Percentiles rank a stretch among this genome's conserved stretches.
phyloP scores from a whole-genome alignment of 257 asterid species.

The Ajuga chamaepitys region DNA sequence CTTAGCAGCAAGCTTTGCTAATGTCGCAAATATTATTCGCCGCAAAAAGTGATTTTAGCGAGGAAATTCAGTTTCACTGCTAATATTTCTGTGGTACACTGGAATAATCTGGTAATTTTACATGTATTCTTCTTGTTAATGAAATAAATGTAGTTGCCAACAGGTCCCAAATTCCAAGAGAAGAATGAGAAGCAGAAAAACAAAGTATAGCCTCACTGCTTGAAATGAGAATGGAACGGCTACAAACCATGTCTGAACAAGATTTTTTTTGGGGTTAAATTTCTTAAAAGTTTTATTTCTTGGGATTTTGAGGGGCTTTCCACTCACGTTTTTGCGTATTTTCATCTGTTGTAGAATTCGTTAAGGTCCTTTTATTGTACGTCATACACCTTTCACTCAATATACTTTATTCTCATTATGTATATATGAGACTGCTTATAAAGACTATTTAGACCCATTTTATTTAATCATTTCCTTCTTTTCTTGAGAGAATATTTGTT shows the following conservation, averaged over 20 bases:
- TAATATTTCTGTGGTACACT: no score
- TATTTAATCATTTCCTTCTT: constrained; percentile 9
- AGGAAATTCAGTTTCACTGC: no score
- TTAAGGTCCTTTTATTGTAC: constrained; percentile 13
- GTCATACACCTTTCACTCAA: constrained; percentile 23
- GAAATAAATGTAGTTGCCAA: background rate
- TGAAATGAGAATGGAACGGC: constrained; percentile 5
- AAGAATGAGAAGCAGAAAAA: constrained; percentile 39
- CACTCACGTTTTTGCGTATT: constrained; percentile 5
- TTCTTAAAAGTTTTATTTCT: background rate
- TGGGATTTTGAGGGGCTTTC: constrained; percentile 30
- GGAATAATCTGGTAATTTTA: background rate
- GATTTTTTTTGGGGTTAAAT: background rate
- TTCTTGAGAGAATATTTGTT: background rate
- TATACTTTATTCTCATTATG: constrained; percentile 34
- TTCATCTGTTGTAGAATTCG: constrained; percentile 14
- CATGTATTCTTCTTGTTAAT: background rate
- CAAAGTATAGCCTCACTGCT: constrained; percentile 18
- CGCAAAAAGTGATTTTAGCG: no score
- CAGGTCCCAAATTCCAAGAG: constrained; percentile 51
- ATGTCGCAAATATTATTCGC: no score
- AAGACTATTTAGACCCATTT: constrained; percentile 5
- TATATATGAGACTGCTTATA: constrained; percentile 43
- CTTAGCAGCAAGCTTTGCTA: no score
- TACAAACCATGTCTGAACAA: constrained; percentile 17